phyloP scores from a whole-genome alignment of 768 basidiomycete species.

The Lactarius indigo region DNA sequence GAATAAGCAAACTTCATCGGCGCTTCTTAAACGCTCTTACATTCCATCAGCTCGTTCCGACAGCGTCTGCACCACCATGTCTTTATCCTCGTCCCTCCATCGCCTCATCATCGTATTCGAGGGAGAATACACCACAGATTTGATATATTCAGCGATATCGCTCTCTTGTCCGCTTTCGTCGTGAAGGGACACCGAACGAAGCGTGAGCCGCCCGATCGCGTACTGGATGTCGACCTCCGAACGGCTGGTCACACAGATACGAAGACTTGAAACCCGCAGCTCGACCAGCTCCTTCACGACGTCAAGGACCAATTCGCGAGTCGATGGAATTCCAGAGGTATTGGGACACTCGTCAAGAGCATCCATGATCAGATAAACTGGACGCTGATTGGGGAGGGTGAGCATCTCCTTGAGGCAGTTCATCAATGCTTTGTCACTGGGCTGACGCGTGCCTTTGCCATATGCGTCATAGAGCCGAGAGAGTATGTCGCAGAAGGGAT shows the following conservation, averaged over 20 bases:
- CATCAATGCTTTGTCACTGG: neutral
- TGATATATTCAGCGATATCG: neutral
- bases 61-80: neutral
- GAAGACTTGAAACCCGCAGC: neutral
- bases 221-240: neutral
- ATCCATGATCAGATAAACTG: neutral
- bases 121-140: neutral
- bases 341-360: neutral
- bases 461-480: neutral
- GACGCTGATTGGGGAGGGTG: accelerated
- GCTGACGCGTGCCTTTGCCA: neutral
- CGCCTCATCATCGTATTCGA: neutral
- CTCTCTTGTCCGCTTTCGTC: neutral
- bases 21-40: neutral
- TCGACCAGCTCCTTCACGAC: neutral
- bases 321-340: too few species aligned
- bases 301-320: neutral
- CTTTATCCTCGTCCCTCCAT: neutral
- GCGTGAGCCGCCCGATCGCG: neutral
- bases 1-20: neutral
- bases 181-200: neutral
- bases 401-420: neutral
- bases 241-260: neutral
- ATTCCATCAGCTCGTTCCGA: neutral
- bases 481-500: neutral